Conservation (phyloP, 2,329 filamentous ascomycete species). For the Pseudocercospora cruenta region DNA sequence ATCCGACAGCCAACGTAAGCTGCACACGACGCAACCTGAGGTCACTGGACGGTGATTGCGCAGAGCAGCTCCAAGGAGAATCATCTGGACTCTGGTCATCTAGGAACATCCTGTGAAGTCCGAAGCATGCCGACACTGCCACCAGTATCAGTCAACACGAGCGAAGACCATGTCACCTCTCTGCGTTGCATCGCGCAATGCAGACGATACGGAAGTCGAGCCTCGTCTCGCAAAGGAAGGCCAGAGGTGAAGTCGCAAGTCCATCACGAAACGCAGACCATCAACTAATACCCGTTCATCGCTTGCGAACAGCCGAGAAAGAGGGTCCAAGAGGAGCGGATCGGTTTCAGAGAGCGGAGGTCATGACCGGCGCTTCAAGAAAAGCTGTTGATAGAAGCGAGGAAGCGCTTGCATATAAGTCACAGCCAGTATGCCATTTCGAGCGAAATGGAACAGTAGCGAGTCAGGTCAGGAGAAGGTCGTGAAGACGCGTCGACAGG, state of each 20-base stretch:
- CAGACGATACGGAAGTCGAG: not conserved
- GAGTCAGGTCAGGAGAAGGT: not conserved
- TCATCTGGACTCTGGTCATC: not conserved
- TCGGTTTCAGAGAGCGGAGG: not conserved
- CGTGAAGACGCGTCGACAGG: not conserved
- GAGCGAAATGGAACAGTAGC: not conserved
- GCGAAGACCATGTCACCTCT: not conserved
- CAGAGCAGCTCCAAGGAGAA: not conserved
- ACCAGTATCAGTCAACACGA: not conserved
- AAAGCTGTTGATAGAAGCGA: not conserved
- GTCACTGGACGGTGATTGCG: not conserved
- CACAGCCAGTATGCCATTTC: slow-evolving; percentile 1
- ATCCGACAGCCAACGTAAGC: not conserved
- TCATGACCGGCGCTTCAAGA: not conserved
- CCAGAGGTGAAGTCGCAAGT: slow-evolving; percentile 1
- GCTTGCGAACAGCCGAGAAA: not conserved
- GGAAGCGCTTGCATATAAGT: not conserved
- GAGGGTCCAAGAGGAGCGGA: not conserved
- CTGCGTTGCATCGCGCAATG: not conserved
- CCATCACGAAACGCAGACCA: not conserved
- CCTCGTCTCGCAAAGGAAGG: not conserved
- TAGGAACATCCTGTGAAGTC: not conserved
- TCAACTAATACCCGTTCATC: not conserved
- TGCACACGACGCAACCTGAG: not conserved
- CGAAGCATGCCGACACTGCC: not conserved